Base-by-base conservation (phyloP, 306 rosid genomes). In the Parietaria judaica region DNA sequence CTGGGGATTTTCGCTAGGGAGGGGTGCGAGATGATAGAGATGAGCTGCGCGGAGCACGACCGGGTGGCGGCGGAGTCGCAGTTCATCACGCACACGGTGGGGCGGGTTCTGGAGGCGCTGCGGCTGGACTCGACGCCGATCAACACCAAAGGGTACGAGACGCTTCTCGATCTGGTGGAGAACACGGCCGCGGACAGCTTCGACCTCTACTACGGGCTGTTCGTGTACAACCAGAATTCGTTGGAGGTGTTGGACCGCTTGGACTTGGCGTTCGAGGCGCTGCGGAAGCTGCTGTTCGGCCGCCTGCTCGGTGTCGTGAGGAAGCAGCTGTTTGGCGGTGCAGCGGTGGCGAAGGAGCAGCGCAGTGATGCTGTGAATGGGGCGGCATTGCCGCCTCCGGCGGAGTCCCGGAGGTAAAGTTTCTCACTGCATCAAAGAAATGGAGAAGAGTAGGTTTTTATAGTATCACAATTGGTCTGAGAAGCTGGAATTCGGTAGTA, bases 21-120 rank as follows among this genome's bases (percentile, higher is more conserved):
- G 72, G 97, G 97, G 10, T 90, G 97, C 31, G 39, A 54, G 35
- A 86, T 90, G 95, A 90, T 90, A 66, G 94, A 86, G 63, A 81
- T 86, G 94, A 75, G 64, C 59, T 82, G 97, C 12, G 74, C 68
- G 2, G 94, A 82, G 51, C 97, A 90, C 35, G 97, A 90, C 58
- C 75, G 17, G 58, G 61, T 36, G 39, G 86, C 97, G 0, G 97
- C 95, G 0, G 90, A 57, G 8, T 75, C 97, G 0, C 97, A 86
- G 72, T 90, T 90, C 62, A 36, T 7, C 51, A 83, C 97, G 0
- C 95, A 90, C 60, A 84, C 97, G 2, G 80, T 90, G 38, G 97
- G 97, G 51, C 84, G 97, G 76, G 69, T 90, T 46, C 66, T 90
- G 79, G 72, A 67, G 66, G 72, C 35, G 90, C 63, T 82, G 64